Base-by-base conservation (phyloP, 441 rosid genomes). In the Euphorbia schlechtendalii region DNA sequence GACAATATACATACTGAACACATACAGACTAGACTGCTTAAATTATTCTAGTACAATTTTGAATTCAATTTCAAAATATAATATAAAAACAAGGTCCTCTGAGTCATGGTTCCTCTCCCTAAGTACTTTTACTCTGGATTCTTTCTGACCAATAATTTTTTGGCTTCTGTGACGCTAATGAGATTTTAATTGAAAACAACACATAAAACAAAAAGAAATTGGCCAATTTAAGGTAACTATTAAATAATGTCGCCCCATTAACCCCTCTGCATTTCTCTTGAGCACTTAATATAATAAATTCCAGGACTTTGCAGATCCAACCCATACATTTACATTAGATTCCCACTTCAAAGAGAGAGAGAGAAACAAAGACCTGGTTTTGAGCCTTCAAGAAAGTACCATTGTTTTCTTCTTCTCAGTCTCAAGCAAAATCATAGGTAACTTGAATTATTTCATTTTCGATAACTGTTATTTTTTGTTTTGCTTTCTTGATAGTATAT, bases 181-280 rank as follows among this genome's bases (percentile, higher is more conserved):
- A 70, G 59, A 63, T 60, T 58, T 36, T 1, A 41, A 61, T 45
- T 54, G n/a, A 58, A 34, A 45, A 63, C 82, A 73, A 66, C 80
- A 72, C 76, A 73, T 77, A 74, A 81, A 82, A 82, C 83, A 82
- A 84, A 80, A 80, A 76, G 78, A 76, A 75, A 69, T 72, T 46
- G 64, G 59, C 81, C 52, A 63, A 69, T 41, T 78, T 77, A 68
- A 77, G 34, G 52, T 73, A 69, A 71, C 55, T 13, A 25, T 61
- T 76, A 63, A 66, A 34, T 34, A 34, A 34, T 34, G 40, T 63
- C 68, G 76, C 75, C 58, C 30, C 30, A 27, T 27, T 27, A 27
- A 27, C 30, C 30, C 30, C 76, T 57, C 73, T 73, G 61, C 84
- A 61, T 49, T 80, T 69, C 72, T 84, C 81, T 85, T 80, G 76